Base-by-base conservation (phyloP, 495 filamentous ascomycete genomes). In the Filosporella fistucella region DNA sequence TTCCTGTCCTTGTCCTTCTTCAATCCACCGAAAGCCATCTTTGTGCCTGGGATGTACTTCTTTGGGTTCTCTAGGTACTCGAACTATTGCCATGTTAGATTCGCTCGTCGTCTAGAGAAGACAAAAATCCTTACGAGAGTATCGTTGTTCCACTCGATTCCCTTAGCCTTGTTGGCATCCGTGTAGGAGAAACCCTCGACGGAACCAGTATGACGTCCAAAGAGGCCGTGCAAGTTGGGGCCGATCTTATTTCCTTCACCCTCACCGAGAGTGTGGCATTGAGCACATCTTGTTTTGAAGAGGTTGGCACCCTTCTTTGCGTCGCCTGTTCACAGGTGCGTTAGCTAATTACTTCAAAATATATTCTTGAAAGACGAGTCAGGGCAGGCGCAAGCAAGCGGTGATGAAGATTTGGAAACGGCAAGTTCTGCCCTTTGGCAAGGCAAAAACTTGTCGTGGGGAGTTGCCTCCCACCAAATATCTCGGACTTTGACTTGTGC, bases 1-100 rank as follows among this genome's bases (percentile, higher is more conserved):
- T 97, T 97, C 69, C 93, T 80, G 76, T 99, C 93, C 86, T 96
- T 96, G 57, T 77, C 81, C 86, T 99, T 99, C 91, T 99, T 99
- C 59, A 99, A 77, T 65, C 93, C 93, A 75, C 93, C 93, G 69
- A 99, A 99, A 63, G 93, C 93, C 93, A 99, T 99, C 89, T 99
- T 99, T 70, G 93, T 99, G 58, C 93, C 93, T 61, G 93, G 94
- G 54, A 99, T 97, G 82, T 82, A 91, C 71, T 91, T 91, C 77
- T 91, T 91, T 58, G 87, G 87, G 77, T 91, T 91, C 74, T 91
- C 87, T 62, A 91, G 83, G 77, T 91, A 91, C 52, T 81, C 72
- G 66, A 89, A 91, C 86, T 88, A 57, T 40, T n/a, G 13, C 3
- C 16, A 23, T 17, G 30, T 50, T 42, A 49, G 43, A 45, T 28